Base-by-base conservation (phyloP, 208 protist genomes). In the Lotmaria passim region DNA sequence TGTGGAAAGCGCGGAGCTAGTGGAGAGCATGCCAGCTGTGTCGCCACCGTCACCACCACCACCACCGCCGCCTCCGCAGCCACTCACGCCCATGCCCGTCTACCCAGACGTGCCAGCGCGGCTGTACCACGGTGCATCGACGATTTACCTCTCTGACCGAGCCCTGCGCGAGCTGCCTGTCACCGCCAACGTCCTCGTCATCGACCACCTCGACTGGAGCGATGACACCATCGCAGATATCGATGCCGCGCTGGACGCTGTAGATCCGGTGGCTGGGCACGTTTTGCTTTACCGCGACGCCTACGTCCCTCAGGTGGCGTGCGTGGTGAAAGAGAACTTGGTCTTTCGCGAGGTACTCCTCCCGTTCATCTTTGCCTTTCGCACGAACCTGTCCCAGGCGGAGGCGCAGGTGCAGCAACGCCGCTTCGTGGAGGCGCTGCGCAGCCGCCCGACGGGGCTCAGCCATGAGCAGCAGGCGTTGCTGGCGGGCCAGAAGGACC, bases 111-210 rank as follows among this genome's bases (percentile, higher is more conserved):
- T 76, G 12, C 3, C 39, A 6, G 72, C 69, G 5, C 50, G 62
- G 10, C 53, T 78, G 19, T 82, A 75, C 23, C 44, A 26, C 30
- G 72, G 61, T 4, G 78, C 61, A 1, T 39, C 39, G 5, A 82
- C 78, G 19, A 28, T 59, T 24, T 53, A 82, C 57, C 68, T 78
- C 15, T 85, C 66, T 23, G 75, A 73, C 59, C 68, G 71, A 24
- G 69, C 68, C 28, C 41, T 44, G 10, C 48, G 73, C 23, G 70
- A 70, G 5, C 68, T 85, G 38, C 80, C 80, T 8, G 15, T 57
- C 43, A 68, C 48, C 4, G 80, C 71, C n/a, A 81, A 85, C 70
- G 75, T 82, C n/a, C 65, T 82, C 24, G 72, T 85, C 26, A 56
- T 85, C 4, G 72, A 81, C 36, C 67, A 41, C 19, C 43, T 60